Evolutionary conservation across 176 grass and related monocot genomes (phyloP).

Genomic region (Triticum monococcum): DNA sequence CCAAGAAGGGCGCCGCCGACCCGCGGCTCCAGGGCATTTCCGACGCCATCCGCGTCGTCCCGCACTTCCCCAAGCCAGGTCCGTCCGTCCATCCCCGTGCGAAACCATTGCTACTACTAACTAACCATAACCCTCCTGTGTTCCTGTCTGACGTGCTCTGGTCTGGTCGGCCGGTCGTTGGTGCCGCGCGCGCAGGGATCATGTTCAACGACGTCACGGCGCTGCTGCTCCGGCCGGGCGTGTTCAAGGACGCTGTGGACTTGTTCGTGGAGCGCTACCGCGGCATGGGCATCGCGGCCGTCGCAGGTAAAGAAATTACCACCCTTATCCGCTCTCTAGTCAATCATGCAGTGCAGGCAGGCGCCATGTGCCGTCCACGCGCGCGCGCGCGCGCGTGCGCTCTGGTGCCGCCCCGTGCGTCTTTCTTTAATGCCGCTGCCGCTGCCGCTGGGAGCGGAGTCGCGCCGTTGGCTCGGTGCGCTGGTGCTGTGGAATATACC

Average conservation of each 20-base stretch:
- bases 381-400: neutral
- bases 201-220: constrained; percentile 99
- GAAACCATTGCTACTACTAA: neutral
- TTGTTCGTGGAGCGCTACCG: constrained; percentile 92
- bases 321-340: neutral
- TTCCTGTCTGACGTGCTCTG: too few relatives aligned
- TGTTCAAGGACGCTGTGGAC: constrained; percentile 82
- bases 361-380: neutral
- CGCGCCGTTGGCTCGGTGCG: neutral
- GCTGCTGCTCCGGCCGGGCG: constrained; percentile 70
- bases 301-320: constrained; percentile 48
- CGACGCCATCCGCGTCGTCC: constrained; percentile 87
- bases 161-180: too few relatives aligned
- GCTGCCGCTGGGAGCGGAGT: too few relatives aligned
- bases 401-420: neutral
- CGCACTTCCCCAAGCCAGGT: constrained; percentile 97
- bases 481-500: neutral
- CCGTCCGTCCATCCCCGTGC: neutral
- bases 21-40: constrained; percentile 78
- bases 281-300: constrained; percentile 70
- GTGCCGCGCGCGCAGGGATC: constrained; percentile 53
- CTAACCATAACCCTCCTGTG: too few relatives aligned
- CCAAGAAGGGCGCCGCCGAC: constrained; percentile 45
- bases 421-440: neutral
- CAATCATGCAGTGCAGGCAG: neutral